phyloP scores from a whole-genome alignment of 2,329 filamentous ascomycete genomes.

The Sordariomycetes sp. region DNA sequence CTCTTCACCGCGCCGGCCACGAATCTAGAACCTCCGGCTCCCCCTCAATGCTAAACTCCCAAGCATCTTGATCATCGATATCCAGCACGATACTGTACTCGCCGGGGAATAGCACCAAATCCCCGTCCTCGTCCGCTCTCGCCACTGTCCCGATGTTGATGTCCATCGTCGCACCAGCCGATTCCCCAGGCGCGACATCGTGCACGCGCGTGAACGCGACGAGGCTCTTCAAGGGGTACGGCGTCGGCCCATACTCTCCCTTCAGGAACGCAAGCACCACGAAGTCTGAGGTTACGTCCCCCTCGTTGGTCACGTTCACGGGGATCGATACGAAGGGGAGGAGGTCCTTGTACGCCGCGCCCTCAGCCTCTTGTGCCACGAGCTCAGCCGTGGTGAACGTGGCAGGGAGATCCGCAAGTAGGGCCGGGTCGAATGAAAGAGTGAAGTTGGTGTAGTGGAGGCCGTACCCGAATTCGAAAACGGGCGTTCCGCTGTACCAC shows the following conservation, averaged over 20 bases:
- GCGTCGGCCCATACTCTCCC: slow-evolving; percentile 31
- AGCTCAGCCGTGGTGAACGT: slow-evolving; percentile 21
- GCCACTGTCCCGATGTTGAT: slow-evolving; percentile 3
- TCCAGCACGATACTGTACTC: slow-evolving; percentile 2
- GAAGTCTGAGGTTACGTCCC: slow-evolving; percentile 36
- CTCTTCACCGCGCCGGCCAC: neutral
- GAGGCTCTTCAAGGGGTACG: slow-evolving; percentile 40
- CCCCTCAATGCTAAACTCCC: slow-evolving; percentile 2
- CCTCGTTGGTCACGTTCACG: slow-evolving; percentile 33
- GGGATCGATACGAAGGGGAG: slow-evolving; percentile 23
- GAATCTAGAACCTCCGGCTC: slow-evolving; percentile 1
- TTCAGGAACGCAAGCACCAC: slow-evolving; percentile 38
- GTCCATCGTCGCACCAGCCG: slow-evolving; percentile 1
- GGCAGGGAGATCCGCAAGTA: neutral
- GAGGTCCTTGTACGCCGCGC: slow-evolving; percentile 23
- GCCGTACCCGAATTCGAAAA: slow-evolving; percentile 43
- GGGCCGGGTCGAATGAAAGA: slow-evolving; percentile 10
- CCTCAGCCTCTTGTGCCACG: slow-evolving; percentile 17
- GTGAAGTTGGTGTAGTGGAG: slow-evolving; percentile 48
- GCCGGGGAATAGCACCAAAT: slow-evolving; percentile 3
- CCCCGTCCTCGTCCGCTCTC: neutral
- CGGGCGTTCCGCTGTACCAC: slow-evolving; percentile 37
- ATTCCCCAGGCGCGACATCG: neutral
- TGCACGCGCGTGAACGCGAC: slow-evolving; percentile 11
- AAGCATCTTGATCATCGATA: neutral